Evolutionary conservation across 352 stramenopile genomes (phyloP), one percentile per base, ranked within the genome.

Genomic region (Albugo laibachii): DNA sequence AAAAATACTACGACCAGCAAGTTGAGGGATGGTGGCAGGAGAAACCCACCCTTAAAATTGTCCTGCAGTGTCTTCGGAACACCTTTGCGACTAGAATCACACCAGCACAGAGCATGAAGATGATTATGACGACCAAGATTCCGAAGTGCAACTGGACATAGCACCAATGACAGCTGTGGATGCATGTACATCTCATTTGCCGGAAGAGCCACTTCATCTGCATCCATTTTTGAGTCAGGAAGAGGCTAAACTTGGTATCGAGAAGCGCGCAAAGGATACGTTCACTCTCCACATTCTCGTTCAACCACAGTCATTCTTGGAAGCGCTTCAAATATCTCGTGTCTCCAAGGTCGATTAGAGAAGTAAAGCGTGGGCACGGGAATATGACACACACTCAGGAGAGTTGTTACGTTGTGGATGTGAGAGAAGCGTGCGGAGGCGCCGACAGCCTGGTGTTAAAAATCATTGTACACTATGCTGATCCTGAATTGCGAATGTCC

Each of bases 11-110:
- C 36, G 50, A 63, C 2, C 36, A 38, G 0, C 52, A 54, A 21
- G 45, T 59, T 0, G 47, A 59, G 11, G 15, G 11, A 1, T 57
- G 52, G 53, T 57, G 39, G 48, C 11, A 13, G 1, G 44, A 59
- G 3, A 13, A 27, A 18, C 36, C 36, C 2, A 52, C 47, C 0
- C 31, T 58, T 11, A 24, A 53, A 5, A 37, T 56, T 39, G 18
- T 16, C 2, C 56, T 59, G 52, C 31, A 53, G 20, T 36, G 48
- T 0, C 0, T 57, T 36, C 27, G 52, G 11, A 31, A 59, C 6
- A 51, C 48, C 2, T 59, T 59, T 15, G n/a, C 13, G 12, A 57
- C 48, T 0, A 59, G 44, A 15, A 60, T 57, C 13, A 57, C 53
- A 0, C 35, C 53, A 11, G 34, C 43, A 31, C 40, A 59, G 14